Conservation (phyloP, 2,329 filamentous ascomycete genomes). For the Xylaria sp. region DNA sequence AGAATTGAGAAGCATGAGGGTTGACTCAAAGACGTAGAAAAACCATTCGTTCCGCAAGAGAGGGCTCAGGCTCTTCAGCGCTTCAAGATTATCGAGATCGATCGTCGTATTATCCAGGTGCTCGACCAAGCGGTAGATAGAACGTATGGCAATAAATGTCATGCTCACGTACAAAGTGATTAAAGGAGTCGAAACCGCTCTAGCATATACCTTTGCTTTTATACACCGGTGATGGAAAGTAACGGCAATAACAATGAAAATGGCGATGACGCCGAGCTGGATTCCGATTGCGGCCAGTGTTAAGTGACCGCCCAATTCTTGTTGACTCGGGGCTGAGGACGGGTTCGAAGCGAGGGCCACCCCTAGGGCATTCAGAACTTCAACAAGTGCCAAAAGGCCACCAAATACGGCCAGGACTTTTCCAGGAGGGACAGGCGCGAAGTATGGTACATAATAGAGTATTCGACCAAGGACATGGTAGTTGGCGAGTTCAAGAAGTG, state of each 20-base stretch:
- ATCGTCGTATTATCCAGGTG: conserved; percentile 51
- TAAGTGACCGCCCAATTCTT: conserved; percentile 51
- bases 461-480: conserved; percentile 71
- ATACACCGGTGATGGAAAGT: conserved; percentile 56
- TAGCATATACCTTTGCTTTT: conserved; percentile 31
- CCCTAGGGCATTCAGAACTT: conserved; percentile 58
- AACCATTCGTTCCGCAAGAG: conserved; percentile 57
- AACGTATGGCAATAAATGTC: conserved; percentile 58
- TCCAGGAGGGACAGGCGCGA: conserved; percentile 62
- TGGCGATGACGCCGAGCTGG: conserved; percentile 58
- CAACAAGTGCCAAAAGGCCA: conserved; percentile 56
- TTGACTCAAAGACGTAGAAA: conserved; percentile 58
- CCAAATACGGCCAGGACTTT: conserved; percentile 60
- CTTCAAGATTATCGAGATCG: conserved; percentile 48
- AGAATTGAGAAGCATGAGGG: conserved; percentile 56
- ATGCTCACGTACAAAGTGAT: conserved; percentile 56
- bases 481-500: conserved; percentile 70
- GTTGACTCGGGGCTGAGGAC: conserved; percentile 41
- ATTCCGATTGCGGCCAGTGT: conserved; percentile 56
- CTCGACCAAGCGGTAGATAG: conserved; percentile 61
- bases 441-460: conserved; percentile 70
- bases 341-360: conserved; percentile 54
- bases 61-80: conserved; percentile 47
- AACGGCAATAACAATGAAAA: conserved; percentile 56
- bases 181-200: conserved; percentile 44